Conservation (phyloP, 257 asterid species). For the Cordia subcordata region DNA sequence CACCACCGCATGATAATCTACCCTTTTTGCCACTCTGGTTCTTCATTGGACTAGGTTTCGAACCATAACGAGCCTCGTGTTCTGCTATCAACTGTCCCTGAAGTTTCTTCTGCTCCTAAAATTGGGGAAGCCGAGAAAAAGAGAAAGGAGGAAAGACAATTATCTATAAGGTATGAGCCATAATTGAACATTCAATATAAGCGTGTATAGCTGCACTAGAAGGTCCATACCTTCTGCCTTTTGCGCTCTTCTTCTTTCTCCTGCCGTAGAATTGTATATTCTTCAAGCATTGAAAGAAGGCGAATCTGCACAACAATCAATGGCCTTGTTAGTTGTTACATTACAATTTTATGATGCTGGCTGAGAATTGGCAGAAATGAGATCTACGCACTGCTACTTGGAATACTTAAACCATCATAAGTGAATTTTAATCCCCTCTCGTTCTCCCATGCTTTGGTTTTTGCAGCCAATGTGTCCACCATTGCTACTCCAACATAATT, state of each 20-base stretch:
- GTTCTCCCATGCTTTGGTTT: slow-evolving; percentile 64
- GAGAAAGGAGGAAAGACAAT: background rate
- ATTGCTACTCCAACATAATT: slow-evolving; percentile 33
- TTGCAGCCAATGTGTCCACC: slow-evolving; percentile 66
- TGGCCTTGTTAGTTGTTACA: background rate
- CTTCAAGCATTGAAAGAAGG: slow-evolving; percentile 63
- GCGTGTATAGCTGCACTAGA: no score
- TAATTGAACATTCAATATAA: background rate
- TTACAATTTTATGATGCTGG: no score
- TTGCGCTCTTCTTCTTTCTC: slow-evolving; percentile 64
- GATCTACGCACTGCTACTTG: background rate
- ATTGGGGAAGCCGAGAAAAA: background rate
- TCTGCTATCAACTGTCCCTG: slow-evolving; percentile 54
- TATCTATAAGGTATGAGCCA: background rate
- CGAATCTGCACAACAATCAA: slow-evolving; percentile 39
- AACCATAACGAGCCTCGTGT: slow-evolving; percentile 56
- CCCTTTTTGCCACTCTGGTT: slow-evolving; percentile 55
- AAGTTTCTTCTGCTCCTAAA: slow-evolving; percentile 37
- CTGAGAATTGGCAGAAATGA: no score
- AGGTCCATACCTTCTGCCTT: slow-evolving; percentile 48
- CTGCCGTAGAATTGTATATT: slow-evolving; percentile 45
- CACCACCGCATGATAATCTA: slow-evolving; percentile 50
- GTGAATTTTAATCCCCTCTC: slow-evolving; percentile 52
- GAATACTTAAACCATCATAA: slow-evolving; percentile 62
- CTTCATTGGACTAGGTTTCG: slow-evolving; percentile 65